Evolutionary conservation across 306 rosid species (phyloP), one percentile per base, ranked within the genome.

Genomic region (Ormosia emarginata): DNA sequence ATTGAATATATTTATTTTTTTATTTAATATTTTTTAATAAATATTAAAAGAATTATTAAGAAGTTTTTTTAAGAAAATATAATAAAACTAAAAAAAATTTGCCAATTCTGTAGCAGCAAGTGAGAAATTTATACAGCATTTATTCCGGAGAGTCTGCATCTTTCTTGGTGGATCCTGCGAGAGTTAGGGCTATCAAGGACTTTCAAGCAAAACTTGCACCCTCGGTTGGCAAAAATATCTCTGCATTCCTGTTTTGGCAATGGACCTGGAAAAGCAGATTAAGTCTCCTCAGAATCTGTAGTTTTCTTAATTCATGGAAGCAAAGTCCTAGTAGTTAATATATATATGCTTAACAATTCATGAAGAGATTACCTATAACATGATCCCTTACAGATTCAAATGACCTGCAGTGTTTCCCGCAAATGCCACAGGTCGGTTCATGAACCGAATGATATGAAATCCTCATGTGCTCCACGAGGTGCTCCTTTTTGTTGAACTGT

Each of bases 401-500:
- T 55, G 93, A 96, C 82, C 97, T 90, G 91, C 99, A 93, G 71
- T 93, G 99, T 81, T 96, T 96, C 82, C 76, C 80, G 79, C 99
- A 96, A 81, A 96, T 79, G n/a, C 93, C 93, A 47, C 99, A 96
- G 8, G 78, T 72, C 77, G 99, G 98, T 87, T 96, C 99, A 79
- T 96, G 98, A 87, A 50, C 88, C 0, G 99, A 96, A 88, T 96
- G 99, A 77, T 86, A 92, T 14, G 98, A 93, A 79, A 58, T 87
- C 75, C 91, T 93, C 99, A 96, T 96, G 91, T 96, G 99, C 78
- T 96, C 99, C 83, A 93, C 99, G 8, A 96, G 88, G 85, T 96
- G 99, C 86, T 93, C 99, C 85, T 91, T 73, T 68, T 64, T 92
- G 88, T 92, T 96, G 90, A 93, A 96, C 61, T 96, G 97, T 75